phyloP scores from a whole-genome alignment of 2,329 filamentous ascomycete species.

The Claviceps sp. region DNA sequence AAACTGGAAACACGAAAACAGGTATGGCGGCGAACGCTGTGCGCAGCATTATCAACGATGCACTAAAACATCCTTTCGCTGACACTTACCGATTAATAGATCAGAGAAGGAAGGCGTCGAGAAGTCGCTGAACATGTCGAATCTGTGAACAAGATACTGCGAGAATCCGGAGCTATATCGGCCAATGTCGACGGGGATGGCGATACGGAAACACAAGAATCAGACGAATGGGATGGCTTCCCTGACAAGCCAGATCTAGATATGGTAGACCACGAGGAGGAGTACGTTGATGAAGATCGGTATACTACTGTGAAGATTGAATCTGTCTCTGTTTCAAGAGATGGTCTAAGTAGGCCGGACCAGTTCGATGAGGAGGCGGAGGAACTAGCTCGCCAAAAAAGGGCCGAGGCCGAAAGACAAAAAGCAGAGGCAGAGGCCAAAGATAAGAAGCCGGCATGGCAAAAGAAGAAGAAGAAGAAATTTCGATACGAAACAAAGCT shows the following conservation, averaged over 20 bases:
- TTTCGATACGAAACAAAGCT: constrained; percentile 87
- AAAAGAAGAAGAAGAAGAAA: constrained; percentile 75
- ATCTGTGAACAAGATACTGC: constrained; percentile 58
- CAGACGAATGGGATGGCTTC: constrained; percentile 54
- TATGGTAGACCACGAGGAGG: constrained; percentile 68
- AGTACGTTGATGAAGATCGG: constrained; percentile 92
- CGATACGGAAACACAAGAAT: constrained; percentile 23
- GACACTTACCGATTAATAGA: constrained; percentile 30
- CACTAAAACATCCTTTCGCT: neutral
- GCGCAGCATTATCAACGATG: neutral
- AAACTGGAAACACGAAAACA: constrained; percentile 60
- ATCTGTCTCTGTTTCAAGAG: constrained; percentile 64
- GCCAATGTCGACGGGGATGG: constrained; percentile 23
- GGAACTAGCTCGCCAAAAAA: constrained; percentile 9
- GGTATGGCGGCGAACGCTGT: constrained; percentile 35
- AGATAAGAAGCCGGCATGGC: constrained; percentile 17
- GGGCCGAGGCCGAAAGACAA: constrained; percentile 15
- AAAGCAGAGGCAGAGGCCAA: constrained; percentile 18
- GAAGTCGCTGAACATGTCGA: constrained; percentile 74
- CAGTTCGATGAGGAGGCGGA: constrained; percentile 24
- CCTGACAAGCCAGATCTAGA: constrained; percentile 34
- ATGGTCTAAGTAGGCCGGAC: constrained; percentile 50
- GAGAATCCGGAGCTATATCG: constrained; percentile 38
- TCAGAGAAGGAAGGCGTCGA: constrained; percentile 69
- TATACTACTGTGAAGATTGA: constrained; percentile 94